A percentile compares a stretch with the other conserved stretches of the same genome.
Conservation (phyloP, 345 rosid genomes). For the Schrenkiella parvula region DNA sequence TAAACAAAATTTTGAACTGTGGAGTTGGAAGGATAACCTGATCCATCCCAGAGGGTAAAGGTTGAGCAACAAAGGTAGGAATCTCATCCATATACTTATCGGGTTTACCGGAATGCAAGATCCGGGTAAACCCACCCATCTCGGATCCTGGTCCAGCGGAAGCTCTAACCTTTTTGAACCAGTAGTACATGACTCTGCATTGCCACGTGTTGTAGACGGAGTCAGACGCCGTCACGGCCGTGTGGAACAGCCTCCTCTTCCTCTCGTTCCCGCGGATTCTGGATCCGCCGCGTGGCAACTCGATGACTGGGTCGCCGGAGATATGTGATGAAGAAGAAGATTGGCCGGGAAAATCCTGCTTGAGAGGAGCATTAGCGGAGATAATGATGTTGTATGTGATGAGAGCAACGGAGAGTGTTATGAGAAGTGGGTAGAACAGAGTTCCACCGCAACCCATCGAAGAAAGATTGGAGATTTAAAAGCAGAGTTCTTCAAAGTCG, state of each 20-base stretch:
- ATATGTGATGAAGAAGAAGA: slow-evolving; percentile 37
- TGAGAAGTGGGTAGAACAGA: slow-evolving; percentile 58
- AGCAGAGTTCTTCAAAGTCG: slow-evolving; percentile 28
- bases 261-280: slow-evolving; percentile 9
- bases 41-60: slow-evolving; percentile 89
- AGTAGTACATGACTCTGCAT: slow-evolving; percentile 94
- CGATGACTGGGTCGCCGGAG: slow-evolving; percentile 64
- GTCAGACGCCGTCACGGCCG: slow-evolving; percentile 95
- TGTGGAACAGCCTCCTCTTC: slow-evolving; percentile 67
- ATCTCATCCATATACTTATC: slow-evolving; percentile 90
- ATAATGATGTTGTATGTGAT: slow-evolving; percentile 96
- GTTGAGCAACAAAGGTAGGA: slow-evolving; percentile 93
- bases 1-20: not conserved
- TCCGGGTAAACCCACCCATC: slow-evolving; percentile 98
- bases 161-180: slow-evolving; percentile 82
- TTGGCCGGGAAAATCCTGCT: slow-evolving; percentile 75
- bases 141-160: slow-evolving; percentile 58
- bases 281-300: slow-evolving; percentile 63
- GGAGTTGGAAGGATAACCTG: slow-evolving; percentile 43
- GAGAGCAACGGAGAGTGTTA: slow-evolving; percentile 75
- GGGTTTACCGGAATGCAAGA: slow-evolving; percentile 86
- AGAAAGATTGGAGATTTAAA: not conserved
- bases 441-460: slow-evolving; percentile 73
- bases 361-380: slow-evolving; percentile 89
- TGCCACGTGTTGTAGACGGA: slow-evolving; percentile 98